Base-by-base conservation (phyloP, 2,329 filamentous ascomycete genomes). In the Aspergillus phoenicis region DNA sequence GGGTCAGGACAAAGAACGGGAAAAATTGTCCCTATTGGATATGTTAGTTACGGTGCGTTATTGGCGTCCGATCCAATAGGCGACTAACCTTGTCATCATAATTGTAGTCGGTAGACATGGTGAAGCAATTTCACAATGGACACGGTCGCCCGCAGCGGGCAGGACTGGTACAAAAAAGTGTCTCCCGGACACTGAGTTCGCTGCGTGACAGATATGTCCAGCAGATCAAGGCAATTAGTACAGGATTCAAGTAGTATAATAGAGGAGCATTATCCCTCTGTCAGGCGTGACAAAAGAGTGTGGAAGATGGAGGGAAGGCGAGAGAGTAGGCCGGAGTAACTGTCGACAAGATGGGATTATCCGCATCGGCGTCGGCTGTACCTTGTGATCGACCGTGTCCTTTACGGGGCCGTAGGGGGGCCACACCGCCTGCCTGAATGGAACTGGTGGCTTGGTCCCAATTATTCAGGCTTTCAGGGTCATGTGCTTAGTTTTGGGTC, bases 1-100 rank as follows among this genome's bases (percentile, higher is more conserved):
- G 85, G 47, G 93, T 97, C 75, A 97, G 88, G 80, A 98, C 89
- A 83, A 99, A 99, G 86, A 96, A 97, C 69, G 96, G 95, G 84
- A 97, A 99, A 83, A 97, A 97, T 86, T 97, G 91, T 71, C 93
- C 93, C 87, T 95, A 6, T 62, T 11, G 13, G 22, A 52, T 58
- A 39, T 5, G 48, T 17, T 57, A 57, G 63, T 24, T 10, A 48
- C 45, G 33, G 5, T 47, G 41, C n/a, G 10, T 6, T n/a, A 15
- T 5, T 10, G 5, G 17, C 15, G 38, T 33, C n/a, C 4, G 7
- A 36, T 30, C 11, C 1, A n/a, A 24, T 2, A n/a, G 20, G 54
- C 20, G 5, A 24, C 59, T 10, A 66, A 90, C 89, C 87, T 95
- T 88, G 76, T 97, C 91, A 85, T 99, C 95, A 82, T 99, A 99